Conservation (phyloP, 805 yeast species). For the Saccharomycopsis olivae region DNA sequence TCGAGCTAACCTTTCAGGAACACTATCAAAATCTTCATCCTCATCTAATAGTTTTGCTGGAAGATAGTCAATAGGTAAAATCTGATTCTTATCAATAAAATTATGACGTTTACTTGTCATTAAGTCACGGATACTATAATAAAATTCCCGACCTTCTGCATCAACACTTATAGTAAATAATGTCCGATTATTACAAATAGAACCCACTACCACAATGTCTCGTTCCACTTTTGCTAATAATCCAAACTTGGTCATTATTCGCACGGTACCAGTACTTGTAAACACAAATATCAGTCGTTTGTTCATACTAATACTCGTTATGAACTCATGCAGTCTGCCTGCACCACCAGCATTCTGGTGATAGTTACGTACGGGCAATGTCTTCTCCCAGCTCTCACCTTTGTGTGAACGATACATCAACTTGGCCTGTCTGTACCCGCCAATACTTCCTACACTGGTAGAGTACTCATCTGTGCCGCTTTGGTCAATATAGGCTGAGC, state of each 20-base stretch:
- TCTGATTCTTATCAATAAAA: slow-evolving; percentile 28
- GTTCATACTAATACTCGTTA: slow-evolving; percentile 64
- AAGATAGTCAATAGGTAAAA: slow-evolving; percentile 26
- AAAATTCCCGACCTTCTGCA: slow-evolving; percentile 26
- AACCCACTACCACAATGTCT: slow-evolving; percentile 59
- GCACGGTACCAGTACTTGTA: slow-evolving; percentile 64
- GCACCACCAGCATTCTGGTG: too few species aligned
- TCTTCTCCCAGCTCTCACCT: slow-evolving; percentile 57
- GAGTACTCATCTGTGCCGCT: slow-evolving; percentile 24
- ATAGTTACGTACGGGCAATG: slow-evolving; percentile 34
- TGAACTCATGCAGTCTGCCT: slow-evolving; percentile 51
- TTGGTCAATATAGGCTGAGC: slow-evolving; percentile 29
- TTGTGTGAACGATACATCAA: slow-evolving; percentile 64
- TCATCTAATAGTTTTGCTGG: slow-evolving; percentile 1
- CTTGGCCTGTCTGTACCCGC: slow-evolving; percentile 26
- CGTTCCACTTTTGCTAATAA: slow-evolving; percentile 61
- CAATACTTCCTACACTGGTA: slow-evolving; percentile 3
- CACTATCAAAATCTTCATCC: slow-evolving; percentile 17
- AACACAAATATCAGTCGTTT: slow-evolving; percentile 53
- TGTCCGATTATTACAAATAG: slow-evolving; percentile 50
- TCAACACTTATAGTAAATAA: slow-evolving; percentile 44
- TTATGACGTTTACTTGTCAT: slow-evolving; percentile 30
- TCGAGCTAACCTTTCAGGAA: slow-evolving; percentile 17
- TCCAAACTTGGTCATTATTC: slow-evolving; percentile 65
- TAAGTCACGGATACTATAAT: slow-evolving; percentile 39